Evolutionary conservation across 345 rosid genomes (phyloP), one percentile per base, ranked within the genome.

Genomic region (Sonneratia alba): DNA sequence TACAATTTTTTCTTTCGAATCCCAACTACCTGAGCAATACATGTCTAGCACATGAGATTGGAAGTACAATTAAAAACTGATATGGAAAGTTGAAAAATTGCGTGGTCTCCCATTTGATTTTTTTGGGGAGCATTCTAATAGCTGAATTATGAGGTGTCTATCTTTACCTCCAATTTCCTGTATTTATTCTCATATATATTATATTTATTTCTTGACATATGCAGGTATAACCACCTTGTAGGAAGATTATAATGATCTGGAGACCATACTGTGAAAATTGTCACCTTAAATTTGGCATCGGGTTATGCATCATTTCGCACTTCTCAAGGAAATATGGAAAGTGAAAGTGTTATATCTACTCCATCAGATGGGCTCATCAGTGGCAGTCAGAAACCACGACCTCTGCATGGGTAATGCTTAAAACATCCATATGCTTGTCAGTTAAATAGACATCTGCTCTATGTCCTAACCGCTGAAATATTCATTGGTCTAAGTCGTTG

Each of bases 311-410:
- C 66, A 74, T 83, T 81, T 72, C 69, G 75, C 72, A 63, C 76
- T 76, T 78, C 73, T 76, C 76, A 65, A 85, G 76, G 37, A 87
- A 84, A 42, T 76, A 94, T 94, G 98, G 89, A 88, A 86, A 81
- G 90, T 91, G 92, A 89, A 48, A 76, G 72, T 78, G 78, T 81
- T 66, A 71, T 79, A 64, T 77, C 87, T 73, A 78, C 84, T 74
- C 90, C 91, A 61, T 73, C 84, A 22, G 86, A 81, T 78, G 91
- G 93, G 78, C 74, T 70, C 71, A 42, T 71, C 40, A 85, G 83
- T 71, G 83, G 83, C 70, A 80, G 68, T 74, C 84, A 80, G 53
- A 87, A 82, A 85, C 64, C 78, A 24, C 90, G 88, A 77, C 78
- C 84, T 72, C 74, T 77, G 67, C 94, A 88, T 40, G 98, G 98